Conservation (phyloP, 106 monocot genomes). For the Dendrobium huoshanense region DNA sequence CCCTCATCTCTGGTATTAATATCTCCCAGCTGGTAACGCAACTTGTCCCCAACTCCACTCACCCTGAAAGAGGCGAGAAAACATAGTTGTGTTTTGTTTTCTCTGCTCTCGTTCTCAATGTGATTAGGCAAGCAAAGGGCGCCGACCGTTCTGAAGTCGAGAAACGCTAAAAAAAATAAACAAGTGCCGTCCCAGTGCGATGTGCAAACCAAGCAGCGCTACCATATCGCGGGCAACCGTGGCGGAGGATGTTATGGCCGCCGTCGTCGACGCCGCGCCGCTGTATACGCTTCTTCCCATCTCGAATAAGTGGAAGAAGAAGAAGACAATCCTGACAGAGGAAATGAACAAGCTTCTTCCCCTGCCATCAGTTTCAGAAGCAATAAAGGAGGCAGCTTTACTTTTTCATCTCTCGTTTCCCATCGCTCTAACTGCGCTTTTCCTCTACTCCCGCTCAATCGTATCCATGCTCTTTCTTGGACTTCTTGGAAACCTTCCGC, state of each 20-base stretch:
- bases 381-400: conserved; percentile 2
- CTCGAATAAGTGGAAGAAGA: background rate
- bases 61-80: too few relatives aligned
- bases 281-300: background rate
- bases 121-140: conserved; percentile 1
- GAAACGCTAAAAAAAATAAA: background rate
- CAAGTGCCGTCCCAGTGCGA: background rate
- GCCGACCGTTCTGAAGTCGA: background rate
- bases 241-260: background rate
- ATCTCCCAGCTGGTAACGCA: background rate
- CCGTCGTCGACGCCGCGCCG: background rate
- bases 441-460: conserved; percentile 20
- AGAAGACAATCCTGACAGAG: background rate
- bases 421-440: conserved; percentile 19
- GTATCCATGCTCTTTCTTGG: conserved; percentile 27
- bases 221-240: background rate
- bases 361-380: background rate
- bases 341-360: background rate
- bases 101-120: background rate
- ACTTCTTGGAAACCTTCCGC: conserved; percentile 16
- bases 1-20: conserved; percentile 4
- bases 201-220: background rate
- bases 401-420: conserved; percentile 13
- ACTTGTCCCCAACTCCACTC: background rate
- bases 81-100: background rate